Base-by-base conservation (phyloP, 805 yeast species). In the Candida silvicultrix region DNA sequence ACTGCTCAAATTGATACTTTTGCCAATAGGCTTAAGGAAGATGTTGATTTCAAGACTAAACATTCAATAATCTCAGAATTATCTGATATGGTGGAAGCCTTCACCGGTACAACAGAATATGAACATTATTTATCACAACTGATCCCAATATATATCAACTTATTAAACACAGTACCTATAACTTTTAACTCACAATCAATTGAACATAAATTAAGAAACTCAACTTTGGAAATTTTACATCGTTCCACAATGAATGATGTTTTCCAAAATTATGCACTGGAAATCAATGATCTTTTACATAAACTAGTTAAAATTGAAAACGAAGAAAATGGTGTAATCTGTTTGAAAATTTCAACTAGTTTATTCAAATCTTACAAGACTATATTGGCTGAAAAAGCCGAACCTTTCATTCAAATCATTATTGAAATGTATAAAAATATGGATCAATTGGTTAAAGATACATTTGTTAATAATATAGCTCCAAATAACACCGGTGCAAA, bases 241-340 rank as follows among this genome's bases (percentile, higher is more conserved):
- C 74, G 97, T 41, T 74, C 89, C 38, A 89, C 87, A 46, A 80
- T 86, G 71, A 89, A 85, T 59, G 97, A 89, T 32, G 75, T 83
- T 2, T 80, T 89, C 58, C 84, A 83, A 58, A 85, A 85, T 0
- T 81, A 81, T 61, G 81, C 90, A 1, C 67, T 68, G 31, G 72
- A 71, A 34, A 73, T 89, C 18, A 68, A 86, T 56, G 82, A 78
- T 32, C 67, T 73, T 10, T 67, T 92, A 45, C 78, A 82, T 55
- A 63, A 69, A 20, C 68, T 85, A 14, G 69, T 92, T 48, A 78
- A 76, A 18, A 71, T 68, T 15, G 99, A 95, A 59, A 94, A 94
- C 62, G 99, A 95, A 64, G 97, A 90, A 50, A 94, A 94, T 62
- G 98, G 98, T 43, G 88, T 89, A 1, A 71, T 89, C 43, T 85